Conservation (phyloP, 257 asterid genomes). For the Nemophila menziesii region DNA sequence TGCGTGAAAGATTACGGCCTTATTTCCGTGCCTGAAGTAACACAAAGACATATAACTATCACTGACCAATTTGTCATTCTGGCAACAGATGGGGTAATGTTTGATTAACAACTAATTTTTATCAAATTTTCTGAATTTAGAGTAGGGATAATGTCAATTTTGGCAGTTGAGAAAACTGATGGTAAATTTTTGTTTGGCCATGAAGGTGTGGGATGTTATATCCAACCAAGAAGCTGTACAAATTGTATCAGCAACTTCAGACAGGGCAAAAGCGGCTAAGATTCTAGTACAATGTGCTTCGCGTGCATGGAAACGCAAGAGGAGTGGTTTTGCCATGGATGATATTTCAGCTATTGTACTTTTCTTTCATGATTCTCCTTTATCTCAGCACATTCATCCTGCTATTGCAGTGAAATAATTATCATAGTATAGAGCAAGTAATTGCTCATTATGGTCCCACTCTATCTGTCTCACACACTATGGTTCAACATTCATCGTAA, state of each 20-base stretch:
- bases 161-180: background rate
- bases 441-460: background rate
- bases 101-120: background rate
- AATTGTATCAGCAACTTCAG: conserved; percentile 43
- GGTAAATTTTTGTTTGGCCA: background rate
- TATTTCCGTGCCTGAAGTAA: conserved; percentile 79
- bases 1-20: conserved; percentile 84
- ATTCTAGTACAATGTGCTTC: conserved; percentile 58
- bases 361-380: conserved; percentile 39
- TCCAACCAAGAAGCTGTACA: conserved; percentile 87
- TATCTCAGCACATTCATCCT: conserved; percentile 29
- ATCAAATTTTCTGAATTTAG: background rate
- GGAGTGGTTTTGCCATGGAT: conserved; percentile 78
- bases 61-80: conserved; percentile 70
- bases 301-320: conserved; percentile 62
- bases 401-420: conserved; percentile 14
- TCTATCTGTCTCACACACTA: background rate
- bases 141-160: background rate
- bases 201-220: conserved; percentile 94
- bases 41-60: conserved; percentile 50
- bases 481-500: no score
- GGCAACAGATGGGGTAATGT: conserved; percentile 84
- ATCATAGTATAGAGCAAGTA: background rate
- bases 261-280: conserved; percentile 63
- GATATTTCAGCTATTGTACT: conserved; percentile 90